Conservation (phyloP, 805 yeast genomes). For the Zygotorulaspora florentina region DNA sequence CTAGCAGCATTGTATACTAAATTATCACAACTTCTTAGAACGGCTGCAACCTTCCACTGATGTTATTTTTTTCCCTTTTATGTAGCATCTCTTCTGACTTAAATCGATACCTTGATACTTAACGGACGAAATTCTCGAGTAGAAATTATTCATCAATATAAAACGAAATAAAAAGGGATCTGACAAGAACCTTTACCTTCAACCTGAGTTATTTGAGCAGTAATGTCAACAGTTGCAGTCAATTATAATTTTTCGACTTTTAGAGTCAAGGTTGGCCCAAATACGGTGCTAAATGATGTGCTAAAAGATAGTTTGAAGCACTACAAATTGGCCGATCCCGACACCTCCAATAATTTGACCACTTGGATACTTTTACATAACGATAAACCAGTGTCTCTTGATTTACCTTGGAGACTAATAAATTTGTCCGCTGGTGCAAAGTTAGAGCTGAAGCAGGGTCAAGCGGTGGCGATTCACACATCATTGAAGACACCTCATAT, state of each 20-base stretch:
- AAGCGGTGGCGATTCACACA: not conserved
- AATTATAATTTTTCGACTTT: conserved; percentile 34
- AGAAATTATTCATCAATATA: not conserved
- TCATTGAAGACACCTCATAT: conserved; percentile 4
- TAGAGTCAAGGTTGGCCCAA: conserved; percentile 36
- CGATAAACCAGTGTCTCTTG: conserved; percentile 33
- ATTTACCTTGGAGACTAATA: conserved; percentile 42
- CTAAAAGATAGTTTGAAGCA: conserved; percentile 35
- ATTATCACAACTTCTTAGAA: no score
- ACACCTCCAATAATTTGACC: conserved; percentile 7
- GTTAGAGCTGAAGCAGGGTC: conserved; percentile 27
- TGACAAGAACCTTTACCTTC: no score
- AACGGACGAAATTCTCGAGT: not conserved
- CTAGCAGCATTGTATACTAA: conserved; percentile 33
- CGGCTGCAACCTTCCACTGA: no score
- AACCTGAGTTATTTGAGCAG: no score
- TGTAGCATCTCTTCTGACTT: no score
- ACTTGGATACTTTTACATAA: conserved; percentile 33
- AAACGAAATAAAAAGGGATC: not conserved
- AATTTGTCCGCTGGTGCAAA: conserved; percentile 45
- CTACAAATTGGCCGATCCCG: conserved; percentile 32
- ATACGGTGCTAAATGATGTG: conserved; percentile 38
- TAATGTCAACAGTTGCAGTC: conserved; percentile 39
- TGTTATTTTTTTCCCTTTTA: no score
- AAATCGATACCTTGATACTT: not conserved